Evolutionary conservation across 208 protist species (phyloP), one percentile per base, ranked within the genome.

Genomic region (Leishmania turanica): DNA sequence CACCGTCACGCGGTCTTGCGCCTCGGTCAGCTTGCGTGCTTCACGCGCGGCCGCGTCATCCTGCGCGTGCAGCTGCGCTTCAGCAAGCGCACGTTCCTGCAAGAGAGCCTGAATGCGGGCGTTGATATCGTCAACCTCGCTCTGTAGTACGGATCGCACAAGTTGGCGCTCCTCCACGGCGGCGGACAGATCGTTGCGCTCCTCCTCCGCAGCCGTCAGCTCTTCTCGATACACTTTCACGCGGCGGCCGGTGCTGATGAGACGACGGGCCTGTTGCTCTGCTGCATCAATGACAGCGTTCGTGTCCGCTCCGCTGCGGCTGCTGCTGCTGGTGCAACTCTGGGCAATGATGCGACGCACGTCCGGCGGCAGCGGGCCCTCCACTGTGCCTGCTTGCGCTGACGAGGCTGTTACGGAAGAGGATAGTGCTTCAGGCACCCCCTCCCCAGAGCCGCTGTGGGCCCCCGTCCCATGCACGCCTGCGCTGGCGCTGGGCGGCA

Each of bases 151-250:
- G 6, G 79, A 54, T 4, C 87, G 87, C 19, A 97, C 90, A 2
- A 91, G 77, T 1, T 49, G 45, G 60, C 90, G 87, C 49, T 88
- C 78, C 81, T 94, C 81, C 21, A 90, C 64, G n/a, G 90, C 65
- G n/a, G 81, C 72, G n/a, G 86, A 45, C 37, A 94, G 66, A 80
- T 97, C 94, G 0, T 70, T 77, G 15, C 81, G 81, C 84, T 97
- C 94, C 75, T 92, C 94, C 49, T 89, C 75, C 11, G 94, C 94
- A 34, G 90, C 90, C 27, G 87, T 82, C 45, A 97, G 83, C 83
- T 97, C 94, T 42, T 92, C 92, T 13, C 92, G 88, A 76, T 97
- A 97, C 3, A 97, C 94, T 72, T 89, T 88, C 31, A 96, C 79
- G 34, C 94, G 91, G 6, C 92, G 91, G 58, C 78, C 90, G 31